phyloP scores from a whole-genome alignment of 2,329 filamentous ascomycete species.

The Colletotrichum tropicale region DNA sequence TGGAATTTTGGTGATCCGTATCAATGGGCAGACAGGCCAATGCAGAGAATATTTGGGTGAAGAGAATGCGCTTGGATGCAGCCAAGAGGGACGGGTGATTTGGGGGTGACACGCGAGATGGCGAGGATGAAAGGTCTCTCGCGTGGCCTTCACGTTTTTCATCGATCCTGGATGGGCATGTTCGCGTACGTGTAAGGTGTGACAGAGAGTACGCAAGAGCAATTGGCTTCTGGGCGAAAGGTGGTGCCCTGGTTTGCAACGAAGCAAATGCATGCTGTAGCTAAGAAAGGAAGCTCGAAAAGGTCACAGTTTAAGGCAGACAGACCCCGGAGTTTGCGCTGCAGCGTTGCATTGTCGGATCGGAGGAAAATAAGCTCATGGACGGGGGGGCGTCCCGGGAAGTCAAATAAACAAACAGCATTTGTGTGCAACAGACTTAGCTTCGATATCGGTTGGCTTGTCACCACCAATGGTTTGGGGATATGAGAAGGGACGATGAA shows the following conservation, averaged over 20 bases:
- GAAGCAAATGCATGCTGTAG: background rate
- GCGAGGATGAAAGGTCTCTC: background rate
- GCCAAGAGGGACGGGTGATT: background rate
- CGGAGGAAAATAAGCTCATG: background rate
- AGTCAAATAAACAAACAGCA: background rate
- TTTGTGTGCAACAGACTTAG: background rate
- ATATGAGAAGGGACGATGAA: background rate
- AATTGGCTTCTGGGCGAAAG: background rate
- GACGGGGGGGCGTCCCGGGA: background rate
- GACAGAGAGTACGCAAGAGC: background rate
- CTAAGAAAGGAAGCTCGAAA: background rate
- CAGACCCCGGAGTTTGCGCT: background rate
- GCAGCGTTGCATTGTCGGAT: background rate
- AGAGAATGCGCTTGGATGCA: background rate
- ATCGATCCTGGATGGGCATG: rapidly evolving
- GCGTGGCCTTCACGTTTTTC: background rate
- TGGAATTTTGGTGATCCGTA: slow-evolving; percentile 5
- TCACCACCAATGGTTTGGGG: background rate
- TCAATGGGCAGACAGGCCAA: background rate
- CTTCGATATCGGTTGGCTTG: background rate
- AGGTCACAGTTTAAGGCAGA: background rate
- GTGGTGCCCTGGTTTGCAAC: background rate
- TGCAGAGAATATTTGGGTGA: background rate
- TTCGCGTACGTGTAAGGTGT: background rate
- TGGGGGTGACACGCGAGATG: background rate